These are phyloP conservation scores for Stagonosporopsis cucurbitacearum DNA, from an alignment of 2,329 filamentous ascomycete species.

Conservation along the genomic window DNA sequence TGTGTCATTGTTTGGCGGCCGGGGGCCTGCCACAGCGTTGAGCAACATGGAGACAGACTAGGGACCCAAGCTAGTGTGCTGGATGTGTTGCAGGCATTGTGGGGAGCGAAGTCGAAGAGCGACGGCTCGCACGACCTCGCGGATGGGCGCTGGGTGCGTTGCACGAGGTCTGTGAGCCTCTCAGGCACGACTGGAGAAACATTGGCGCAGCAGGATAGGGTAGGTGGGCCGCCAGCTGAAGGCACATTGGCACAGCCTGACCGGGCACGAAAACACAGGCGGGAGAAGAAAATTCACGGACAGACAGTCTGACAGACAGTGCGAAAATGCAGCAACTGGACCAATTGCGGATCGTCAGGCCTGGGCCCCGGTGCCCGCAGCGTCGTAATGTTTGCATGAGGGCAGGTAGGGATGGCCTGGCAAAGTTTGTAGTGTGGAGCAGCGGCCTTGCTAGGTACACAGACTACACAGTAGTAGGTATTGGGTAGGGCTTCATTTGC, in stretches of 20 bases:
- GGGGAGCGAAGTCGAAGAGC: slow-evolving; percentile 32
- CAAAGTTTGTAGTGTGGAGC: slow-evolving; percentile 33
- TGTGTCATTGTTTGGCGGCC: slow-evolving; percentile 44
- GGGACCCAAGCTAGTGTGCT: slow-evolving; percentile 35
- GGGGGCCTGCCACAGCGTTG: slow-evolving; percentile 40
- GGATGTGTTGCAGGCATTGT: slow-evolving; percentile 42
- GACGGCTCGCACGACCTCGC: slow-evolving; percentile 34
- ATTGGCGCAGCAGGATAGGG: slow-evolving; percentile 36
- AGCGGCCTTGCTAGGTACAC: slow-evolving; percentile 31
- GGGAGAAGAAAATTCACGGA: slow-evolving; percentile 20
- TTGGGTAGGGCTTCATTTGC: slow-evolving; percentile 50
- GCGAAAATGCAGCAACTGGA: slow-evolving; percentile 13
- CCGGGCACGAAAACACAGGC: slow-evolving; percentile 23
- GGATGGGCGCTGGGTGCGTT: slow-evolving; percentile 33
- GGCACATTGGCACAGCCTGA: slow-evolving; percentile 20
- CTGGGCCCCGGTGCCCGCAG: slow-evolving; percentile 22
- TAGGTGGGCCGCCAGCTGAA: slow-evolving; percentile 28
- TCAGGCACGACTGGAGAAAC: slow-evolving; percentile 28
- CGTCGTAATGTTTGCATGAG: slow-evolving; percentile 25
- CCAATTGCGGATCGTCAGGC: slow-evolving; percentile 31
- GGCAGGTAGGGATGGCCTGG: slow-evolving; percentile 36
- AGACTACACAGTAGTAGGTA: no score
- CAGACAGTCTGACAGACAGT: slow-evolving; percentile 4
- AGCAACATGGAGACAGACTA: slow-evolving; percentile 39
- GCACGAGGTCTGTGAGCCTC: slow-evolving; percentile 20